These are phyloP conservation scores for Russula ochroleuca DNA, from an alignment of 768 basidiomycete species.

Conservation along the genomic window DNA sequence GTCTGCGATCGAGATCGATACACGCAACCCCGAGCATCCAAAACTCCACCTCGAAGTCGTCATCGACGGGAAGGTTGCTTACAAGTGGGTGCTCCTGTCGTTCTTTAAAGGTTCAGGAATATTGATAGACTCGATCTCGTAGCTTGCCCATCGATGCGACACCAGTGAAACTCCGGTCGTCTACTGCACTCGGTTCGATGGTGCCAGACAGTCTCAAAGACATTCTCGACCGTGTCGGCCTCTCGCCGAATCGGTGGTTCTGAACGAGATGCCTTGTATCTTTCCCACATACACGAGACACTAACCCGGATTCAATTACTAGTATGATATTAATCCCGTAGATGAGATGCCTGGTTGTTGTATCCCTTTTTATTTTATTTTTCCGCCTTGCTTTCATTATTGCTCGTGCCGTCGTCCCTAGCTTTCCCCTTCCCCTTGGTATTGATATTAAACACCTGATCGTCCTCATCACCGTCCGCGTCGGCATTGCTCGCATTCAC, in stretches of 20 bases:
- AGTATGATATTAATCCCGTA: constrained; percentile 16
- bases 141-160: constrained; percentile 49
- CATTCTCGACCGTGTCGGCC: constrained; percentile 52
- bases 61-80: constrained; percentile 54
- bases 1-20: constrained; percentile 69
- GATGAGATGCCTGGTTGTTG: background rate
- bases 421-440: constrained; percentile 2
- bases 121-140: constrained; percentile 4
- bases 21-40: constrained; percentile 48
- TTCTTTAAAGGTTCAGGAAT: background rate
- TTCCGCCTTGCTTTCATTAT: background rate
- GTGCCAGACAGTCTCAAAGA: constrained; percentile 49
- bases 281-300: background rate
- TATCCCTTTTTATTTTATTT: background rate
- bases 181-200: constrained; percentile 45
- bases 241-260: constrained; percentile 56
- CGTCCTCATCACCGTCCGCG: constrained; percentile 31
- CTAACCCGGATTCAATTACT: background rate
- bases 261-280: constrained; percentile 29
- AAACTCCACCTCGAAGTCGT: constrained; percentile 52
- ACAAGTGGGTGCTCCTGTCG: constrained; percentile 41
- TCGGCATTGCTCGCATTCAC: constrained; percentile 30
- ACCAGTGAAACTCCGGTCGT: constrained; percentile 42
- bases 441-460: constrained; percentile 24
- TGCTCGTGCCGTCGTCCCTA: background rate